Evolutionary conservation across 164 flowering plant genomes (phyloP).

Genomic region (Amborella trichopoda): DNA sequence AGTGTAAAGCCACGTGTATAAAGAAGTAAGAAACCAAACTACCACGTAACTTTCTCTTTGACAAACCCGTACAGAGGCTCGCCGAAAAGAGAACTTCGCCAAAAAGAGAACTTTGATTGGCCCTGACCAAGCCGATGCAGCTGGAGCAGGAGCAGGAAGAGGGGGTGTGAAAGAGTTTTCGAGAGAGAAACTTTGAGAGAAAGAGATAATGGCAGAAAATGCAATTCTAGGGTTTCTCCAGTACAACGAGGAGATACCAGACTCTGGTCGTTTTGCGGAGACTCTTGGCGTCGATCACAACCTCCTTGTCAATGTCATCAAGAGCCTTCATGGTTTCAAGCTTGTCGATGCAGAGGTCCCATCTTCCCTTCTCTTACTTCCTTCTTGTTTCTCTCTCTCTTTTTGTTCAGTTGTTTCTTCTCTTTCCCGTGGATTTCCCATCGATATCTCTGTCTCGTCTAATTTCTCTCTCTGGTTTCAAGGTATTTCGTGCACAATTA

Average conservation of each 20-base stretch:
- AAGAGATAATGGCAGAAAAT: constrained; percentile 48
- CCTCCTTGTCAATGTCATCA: constrained; percentile 58
- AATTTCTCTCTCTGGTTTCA: too few species aligned
- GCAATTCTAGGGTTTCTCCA: constrained; percentile 51
- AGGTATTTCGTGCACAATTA: too few species aligned
- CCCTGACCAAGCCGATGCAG: too few species aligned
- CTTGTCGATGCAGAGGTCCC: constrained; percentile 61
- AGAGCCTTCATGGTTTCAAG: constrained; percentile 66
- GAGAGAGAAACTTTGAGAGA: neutral
- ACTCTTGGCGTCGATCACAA: constrained; percentile 44
- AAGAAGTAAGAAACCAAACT: too few species aligned
- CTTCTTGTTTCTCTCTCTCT: neutral
- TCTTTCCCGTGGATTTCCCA: too few species aligned
- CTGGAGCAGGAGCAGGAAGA: neutral
- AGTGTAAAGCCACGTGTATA: too few species aligned
- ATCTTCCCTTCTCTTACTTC: neutral
- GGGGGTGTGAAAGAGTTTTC: neutral
- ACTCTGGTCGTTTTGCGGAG: constrained; percentile 63
- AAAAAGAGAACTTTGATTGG: too few species aligned
- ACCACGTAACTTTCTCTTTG: too few species aligned
- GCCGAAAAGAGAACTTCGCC: too few species aligned
- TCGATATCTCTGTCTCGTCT: too few species aligned
- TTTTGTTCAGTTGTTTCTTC: neutral
- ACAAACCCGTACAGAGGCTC: too few species aligned
- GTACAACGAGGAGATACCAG: constrained; percentile 37